These are phyloP conservation scores for Ustilago nuda DNA, from an alignment of 1,284 basidiomycete genomes.

Conservation along the genomic window DNA sequence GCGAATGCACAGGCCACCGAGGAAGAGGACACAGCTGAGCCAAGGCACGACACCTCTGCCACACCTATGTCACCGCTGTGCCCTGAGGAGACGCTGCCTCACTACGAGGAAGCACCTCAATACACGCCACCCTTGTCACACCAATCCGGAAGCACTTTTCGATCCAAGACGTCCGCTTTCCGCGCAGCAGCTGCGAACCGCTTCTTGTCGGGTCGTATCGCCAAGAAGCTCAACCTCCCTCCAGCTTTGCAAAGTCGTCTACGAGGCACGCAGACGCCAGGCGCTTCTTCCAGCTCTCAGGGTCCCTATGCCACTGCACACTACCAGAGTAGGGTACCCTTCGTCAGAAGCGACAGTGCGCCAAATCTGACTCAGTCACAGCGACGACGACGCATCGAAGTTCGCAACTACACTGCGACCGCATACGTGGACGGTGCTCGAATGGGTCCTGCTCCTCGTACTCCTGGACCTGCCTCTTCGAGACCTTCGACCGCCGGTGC, in stretches of 20 bases:
- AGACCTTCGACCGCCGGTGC: constrained; percentile 27
- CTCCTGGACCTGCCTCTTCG: constrained; percentile 7
- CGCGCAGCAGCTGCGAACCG: constrained; percentile 43
- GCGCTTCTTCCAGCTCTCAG: constrained; percentile 1
- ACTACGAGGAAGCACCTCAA: constrained; percentile 43
- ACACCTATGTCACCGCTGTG: constrained; percentile 40
- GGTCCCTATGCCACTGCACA: neutral
- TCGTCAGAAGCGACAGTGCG: constrained; percentile 44
- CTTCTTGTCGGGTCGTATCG: constrained; percentile 45
- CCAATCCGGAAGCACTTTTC: constrained; percentile 14
- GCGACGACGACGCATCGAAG: constrained; percentile 27
- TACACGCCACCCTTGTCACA: constrained; percentile 39
- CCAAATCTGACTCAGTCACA: constrained; percentile 23
- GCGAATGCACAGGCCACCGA: neutral
- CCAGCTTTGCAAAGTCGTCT: constrained; percentile 35
- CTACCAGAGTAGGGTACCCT: constrained; percentile 8
- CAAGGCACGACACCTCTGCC: constrained; percentile 2
- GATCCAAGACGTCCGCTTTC: constrained; percentile 33
- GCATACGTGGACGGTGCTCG: constrained; percentile 35
- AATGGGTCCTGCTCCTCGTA: constrained; percentile 45
- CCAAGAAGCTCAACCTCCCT: constrained; percentile 43
- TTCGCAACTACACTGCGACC: constrained; percentile 37
- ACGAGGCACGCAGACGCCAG: constrained; percentile 32
- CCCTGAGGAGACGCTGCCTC: constrained; percentile 30
- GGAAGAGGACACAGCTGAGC: neutral